Conservation (phyloP, 108 stramenopile genomes). For the Fistulifera solaris region DNA sequence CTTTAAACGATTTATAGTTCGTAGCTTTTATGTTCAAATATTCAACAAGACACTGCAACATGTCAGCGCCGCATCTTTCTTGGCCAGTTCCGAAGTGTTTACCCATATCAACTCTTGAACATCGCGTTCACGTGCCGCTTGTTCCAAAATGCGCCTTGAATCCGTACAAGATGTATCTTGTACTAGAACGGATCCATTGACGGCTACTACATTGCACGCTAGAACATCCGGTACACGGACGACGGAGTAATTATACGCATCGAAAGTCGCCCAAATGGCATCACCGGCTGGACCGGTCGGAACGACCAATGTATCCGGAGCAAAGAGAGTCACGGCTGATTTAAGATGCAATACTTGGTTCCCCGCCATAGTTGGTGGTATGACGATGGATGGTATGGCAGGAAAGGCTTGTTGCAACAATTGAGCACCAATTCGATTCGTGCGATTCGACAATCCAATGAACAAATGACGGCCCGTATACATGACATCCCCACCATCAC, state of each 20-base stretch:
- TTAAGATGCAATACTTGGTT: constrained; percentile 53
- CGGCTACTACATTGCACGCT: constrained; percentile 55
- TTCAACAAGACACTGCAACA: constrained; percentile 35
- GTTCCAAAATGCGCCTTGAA: constrained; percentile 27
- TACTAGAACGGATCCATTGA: constrained; percentile 49
- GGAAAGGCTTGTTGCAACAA: constrained; percentile 30
- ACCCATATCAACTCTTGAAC: constrained; percentile 24
- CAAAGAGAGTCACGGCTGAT: constrained; percentile 51
- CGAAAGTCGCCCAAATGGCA: constrained; percentile 20
- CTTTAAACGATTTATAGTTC: too few relatives aligned
- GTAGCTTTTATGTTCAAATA: not conserved
- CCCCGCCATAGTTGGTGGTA: constrained; percentile 11
- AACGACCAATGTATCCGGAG: constrained; percentile 40
- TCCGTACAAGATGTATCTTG: constrained; percentile 31
- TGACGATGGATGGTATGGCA: constrained; percentile 17
- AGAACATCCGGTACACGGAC: constrained; percentile 42
- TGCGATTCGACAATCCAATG: constrained; percentile 49
- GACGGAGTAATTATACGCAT: constrained; percentile 21
- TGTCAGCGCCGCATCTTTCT: constrained; percentile 62
- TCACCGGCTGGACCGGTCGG: constrained; percentile 31
- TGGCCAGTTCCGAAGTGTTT: constrained; percentile 50
- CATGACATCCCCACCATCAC: constrained; percentile 72
- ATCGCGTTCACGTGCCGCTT: constrained; percentile 29
- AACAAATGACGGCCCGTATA: constrained; percentile 56
- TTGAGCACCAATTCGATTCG: constrained; percentile 34